Base-by-base conservation (phyloP, 2,329 filamentous ascomycete species). In the Hymenotorrendiella dingleyae region DNA sequence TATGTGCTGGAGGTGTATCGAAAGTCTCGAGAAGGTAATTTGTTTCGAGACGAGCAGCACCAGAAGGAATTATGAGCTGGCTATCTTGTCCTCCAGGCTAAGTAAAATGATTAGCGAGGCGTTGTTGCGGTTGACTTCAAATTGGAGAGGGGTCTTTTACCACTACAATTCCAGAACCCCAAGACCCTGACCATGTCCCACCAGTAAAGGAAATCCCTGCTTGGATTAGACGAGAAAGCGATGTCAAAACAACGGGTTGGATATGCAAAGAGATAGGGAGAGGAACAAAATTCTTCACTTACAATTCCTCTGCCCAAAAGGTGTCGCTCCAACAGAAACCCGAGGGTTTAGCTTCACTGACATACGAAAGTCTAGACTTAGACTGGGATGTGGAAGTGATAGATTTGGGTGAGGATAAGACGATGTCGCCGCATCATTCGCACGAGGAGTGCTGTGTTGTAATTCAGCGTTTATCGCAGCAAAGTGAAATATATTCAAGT, bases 351-450 rank as follows among this genome's bases (percentile, higher is more conserved):
- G 59, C 14, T 59, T 61, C 11, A 73, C 70, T 29, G 68, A 67
- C 56, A 75, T 67, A 42, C 70, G 69, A 50, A 74, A 73, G 53
- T 74, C 71, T 34, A 73, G 70, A 38, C 64, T 65, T 37, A 73
- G 63, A 27, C 62, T 64, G 4, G 71, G 70, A 53, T 66, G 64
- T 11, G 71, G 70, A 38, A 74, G 65, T 4, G 62, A 62, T 24
- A 72, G 49, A 29, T 60, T 55, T 14, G 70, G 66, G 48, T 66
- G 64, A 9, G 57, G 55, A 45, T 54, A 57, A 20, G 45, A 22
- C 14, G 45, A 42, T 4, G 34, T 12, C 10, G 45, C 21, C 17
- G 9, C 29, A 21, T 49, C 14, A 9, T 3, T 38, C 19, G 24
- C 23, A 17, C 24, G 36, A 14, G 36, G 24, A 3, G 36, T 38